Conservation (phyloP, 2,329 filamentous ascomycete genomes). For the Aureobasidium zeae region DNA sequence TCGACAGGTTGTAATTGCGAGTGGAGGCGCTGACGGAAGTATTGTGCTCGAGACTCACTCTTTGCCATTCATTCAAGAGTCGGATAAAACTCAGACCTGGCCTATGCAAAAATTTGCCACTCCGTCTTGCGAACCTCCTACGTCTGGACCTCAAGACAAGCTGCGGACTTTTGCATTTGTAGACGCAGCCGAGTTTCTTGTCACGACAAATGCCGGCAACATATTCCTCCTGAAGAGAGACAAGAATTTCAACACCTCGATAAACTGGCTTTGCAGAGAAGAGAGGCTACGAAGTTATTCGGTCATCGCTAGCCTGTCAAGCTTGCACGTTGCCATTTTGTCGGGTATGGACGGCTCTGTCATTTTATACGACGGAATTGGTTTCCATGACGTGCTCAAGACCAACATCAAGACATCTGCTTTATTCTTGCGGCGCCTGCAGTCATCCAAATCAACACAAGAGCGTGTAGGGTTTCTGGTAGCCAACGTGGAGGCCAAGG, state of each 20-base stretch:
- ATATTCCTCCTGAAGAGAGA: slow-evolving; percentile 37
- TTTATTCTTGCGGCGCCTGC: slow-evolving; percentile 27
- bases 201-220: slow-evolving; percentile 50
- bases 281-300: slow-evolving; percentile 41
- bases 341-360: slow-evolving; percentile 38
- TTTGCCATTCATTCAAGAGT: not conserved
- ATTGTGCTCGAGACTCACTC: slow-evolving; percentile 30
- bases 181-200: slow-evolving; percentile 43
- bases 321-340: slow-evolving; percentile 35
- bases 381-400: slow-evolving; percentile 24
- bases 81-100: slow-evolving; percentile 7
- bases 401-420: slow-evolving; percentile 34
- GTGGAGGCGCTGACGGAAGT: slow-evolving; percentile 77
- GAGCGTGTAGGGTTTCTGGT: slow-evolving; percentile 27
- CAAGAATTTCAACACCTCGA: slow-evolving; percentile 16
- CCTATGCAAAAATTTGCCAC: not conserved
- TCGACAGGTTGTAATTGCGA: slow-evolving; percentile 36
- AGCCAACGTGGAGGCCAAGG: slow-evolving; percentile 30
- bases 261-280: slow-evolving; percentile 26
- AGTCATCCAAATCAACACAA: not conserved
- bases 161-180: slow-evolving; percentile 59
- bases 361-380: slow-evolving; percentile 27
- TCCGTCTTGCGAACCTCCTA: not conserved
- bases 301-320: slow-evolving; percentile 32
- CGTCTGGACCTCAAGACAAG: slow-evolving; percentile 30